A percentile compares a stretch with the other conserved stretches of the same genome.
Evolutionary conservation across 2,329 filamentous ascomycete species (phyloP).

Genomic region (Fusarium sp.): DNA sequence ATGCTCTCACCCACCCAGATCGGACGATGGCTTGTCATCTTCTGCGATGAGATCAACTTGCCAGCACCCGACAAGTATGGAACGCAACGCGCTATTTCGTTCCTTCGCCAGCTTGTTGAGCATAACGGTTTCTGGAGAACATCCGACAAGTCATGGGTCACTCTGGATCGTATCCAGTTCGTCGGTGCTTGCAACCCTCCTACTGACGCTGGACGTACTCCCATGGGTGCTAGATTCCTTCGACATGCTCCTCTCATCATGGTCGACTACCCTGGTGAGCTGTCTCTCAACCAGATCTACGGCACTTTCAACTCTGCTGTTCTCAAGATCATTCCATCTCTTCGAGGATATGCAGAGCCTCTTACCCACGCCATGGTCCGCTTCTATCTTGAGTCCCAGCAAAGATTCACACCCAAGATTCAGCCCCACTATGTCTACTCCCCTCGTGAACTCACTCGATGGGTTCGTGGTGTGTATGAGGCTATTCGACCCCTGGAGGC

Average conservation of each 20-base stretch:
- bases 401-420: constrained; percentile 93
- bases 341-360: constrained; percentile 94
- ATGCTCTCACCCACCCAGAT: constrained; percentile 97
- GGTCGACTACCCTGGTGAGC: constrained; percentile 98
- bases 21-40: constrained; percentile 96
- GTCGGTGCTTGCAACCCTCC: constrained; percentile 99
- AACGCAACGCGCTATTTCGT: constrained; percentile 96
- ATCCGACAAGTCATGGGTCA: constrained; percentile 97
- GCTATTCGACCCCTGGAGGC: constrained; percentile 92
- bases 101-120: constrained; percentile 96
- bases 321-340: constrained; percentile 93
- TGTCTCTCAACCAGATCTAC: constrained; percentile 96
- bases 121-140: constrained; percentile 99
- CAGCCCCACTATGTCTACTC: constrained; percentile 99
- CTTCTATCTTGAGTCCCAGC: constrained; percentile 94
- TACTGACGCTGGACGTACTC: constrained; percentile 95
- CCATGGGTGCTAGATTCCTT: constrained; percentile 92
- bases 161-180: constrained; percentile 97
- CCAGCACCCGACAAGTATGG: constrained; percentile 97
- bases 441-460: constrained; percentile 96
- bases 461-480: constrained; percentile 98
- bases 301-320: constrained; percentile 97
- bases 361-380: constrained; percentile 98
- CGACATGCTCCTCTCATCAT: constrained; percentile 98
- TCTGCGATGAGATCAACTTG: constrained; percentile 99